Evolutionary conservation across 2,329 filamentous ascomycete species (phyloP), one percentile per base, ranked within the genome.

Genomic region (Cercospora sesami): DNA sequence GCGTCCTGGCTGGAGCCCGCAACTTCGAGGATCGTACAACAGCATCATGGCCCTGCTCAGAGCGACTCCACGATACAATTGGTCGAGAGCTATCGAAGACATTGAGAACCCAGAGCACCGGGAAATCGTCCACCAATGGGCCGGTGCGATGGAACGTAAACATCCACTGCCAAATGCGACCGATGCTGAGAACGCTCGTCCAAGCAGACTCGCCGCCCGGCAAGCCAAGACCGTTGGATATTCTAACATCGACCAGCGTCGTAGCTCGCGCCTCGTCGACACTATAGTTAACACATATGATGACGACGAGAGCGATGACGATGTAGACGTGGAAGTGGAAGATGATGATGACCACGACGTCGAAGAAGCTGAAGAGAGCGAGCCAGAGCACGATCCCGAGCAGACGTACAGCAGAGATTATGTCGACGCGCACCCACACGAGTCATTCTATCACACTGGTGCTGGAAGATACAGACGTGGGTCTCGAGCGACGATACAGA

Each of bases 381-480:
- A 59, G 31, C 55, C 60, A 21, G 60, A 62, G 53, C 42, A 60
- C 5, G 70, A 73, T 45, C 68, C 69, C 23, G 69, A 70, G 18
- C 62, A 69, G 58, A 76, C 75, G 7, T 76, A 70, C 65, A 66
- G 60, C 62, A 76, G 74, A 36, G 68, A 68, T 1, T 75, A 73
- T 63, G 72, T 75, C 18, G 62, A 72, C 9, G 64, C 68, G 6
- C 73, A 75, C 65, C 75, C 75, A 2, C 65, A 72, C n/a, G 72
- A 75, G 42, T 23, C 72, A 2, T 77, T 76, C 60, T 68, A 75
- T 48, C 75, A 77, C 65, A 69, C 70, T 33, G 75, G 75, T 36
- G 74, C 73, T 51, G 74, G 71, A 16, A 72, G 73, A 8, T 77
- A 74, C 55, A 73, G 69, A 64, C 70, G 73, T 12, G 74, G 72